Evolutionary conservation across 164 flowering plant species (phyloP).

Genomic region (Magnolia officinalis): DNA sequence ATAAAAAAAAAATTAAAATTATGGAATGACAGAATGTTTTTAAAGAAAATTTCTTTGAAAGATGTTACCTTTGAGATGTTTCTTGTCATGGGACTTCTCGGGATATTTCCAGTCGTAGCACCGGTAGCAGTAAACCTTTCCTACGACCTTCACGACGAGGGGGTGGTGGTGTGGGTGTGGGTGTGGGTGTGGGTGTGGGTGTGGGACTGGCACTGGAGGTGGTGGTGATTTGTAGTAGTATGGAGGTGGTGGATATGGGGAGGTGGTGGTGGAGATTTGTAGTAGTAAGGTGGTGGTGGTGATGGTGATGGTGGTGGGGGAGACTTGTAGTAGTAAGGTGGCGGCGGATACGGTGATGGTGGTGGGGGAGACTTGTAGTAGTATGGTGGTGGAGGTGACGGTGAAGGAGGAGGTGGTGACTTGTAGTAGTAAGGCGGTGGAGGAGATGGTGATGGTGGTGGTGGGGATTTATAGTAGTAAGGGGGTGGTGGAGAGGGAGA

Average conservation of each 20-base stretch:
- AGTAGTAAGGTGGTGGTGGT: constrained; percentile 8
- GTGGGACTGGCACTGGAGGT: constrained; percentile 3
- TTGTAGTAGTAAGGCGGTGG: too few species aligned
- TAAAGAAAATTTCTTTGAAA: constrained; percentile 16
- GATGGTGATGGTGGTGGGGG: constrained; percentile 7
- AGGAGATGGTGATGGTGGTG: too few species aligned
- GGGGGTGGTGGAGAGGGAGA: too few species aligned
- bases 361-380: too few species aligned
- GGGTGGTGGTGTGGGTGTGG: too few species aligned
- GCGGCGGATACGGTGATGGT: constrained; percentile 4
- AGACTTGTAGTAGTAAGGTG: constrained; percentile 11
- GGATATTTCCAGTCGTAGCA: constrained; percentile 69
- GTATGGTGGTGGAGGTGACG: too few species aligned
- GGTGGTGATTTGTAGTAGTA: constrained; percentile 16
- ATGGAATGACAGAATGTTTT: not conserved
- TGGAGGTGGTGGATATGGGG: not conserved
- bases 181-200: constrained; percentile 13
- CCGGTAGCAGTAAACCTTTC: constrained; percentile 73
- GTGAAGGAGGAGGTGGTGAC: too few species aligned
- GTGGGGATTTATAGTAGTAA: too few species aligned
- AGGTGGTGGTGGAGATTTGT: constrained; percentile 10
- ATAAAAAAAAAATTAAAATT: too few species aligned
- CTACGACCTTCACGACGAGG: constrained; percentile 55
- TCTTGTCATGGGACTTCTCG: constrained; percentile 60
- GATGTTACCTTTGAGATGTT: constrained; percentile 63